Conservation (phyloP, 2,329 filamentous ascomycete species). For the Cladosporium sp. region DNA sequence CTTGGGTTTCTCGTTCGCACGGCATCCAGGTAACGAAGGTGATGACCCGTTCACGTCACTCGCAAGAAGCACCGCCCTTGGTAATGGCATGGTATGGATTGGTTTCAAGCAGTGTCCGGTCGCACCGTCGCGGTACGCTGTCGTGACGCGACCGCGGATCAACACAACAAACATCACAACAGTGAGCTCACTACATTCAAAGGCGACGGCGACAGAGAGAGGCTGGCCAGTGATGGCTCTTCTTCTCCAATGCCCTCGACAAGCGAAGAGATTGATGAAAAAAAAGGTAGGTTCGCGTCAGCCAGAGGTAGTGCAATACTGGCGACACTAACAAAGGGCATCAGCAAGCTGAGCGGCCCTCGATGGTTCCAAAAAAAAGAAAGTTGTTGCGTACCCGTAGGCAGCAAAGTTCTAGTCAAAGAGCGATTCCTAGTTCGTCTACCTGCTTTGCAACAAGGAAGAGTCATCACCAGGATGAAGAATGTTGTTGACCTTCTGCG, state of each 20-base stretch:
- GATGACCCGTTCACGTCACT: neutral
- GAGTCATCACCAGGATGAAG: neutral
- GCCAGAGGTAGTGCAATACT: conserved; percentile 19
- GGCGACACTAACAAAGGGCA: conserved; percentile 14
- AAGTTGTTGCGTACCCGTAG: too few species aligned
- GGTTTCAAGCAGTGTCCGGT: neutral
- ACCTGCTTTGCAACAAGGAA: too few species aligned
- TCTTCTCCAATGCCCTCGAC: conserved; percentile 14
- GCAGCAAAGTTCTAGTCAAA: neutral
- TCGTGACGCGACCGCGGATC: neutral
- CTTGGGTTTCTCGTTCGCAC: neutral
- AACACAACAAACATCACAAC: neutral
- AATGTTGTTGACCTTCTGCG: neutral
- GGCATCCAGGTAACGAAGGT: neutral
- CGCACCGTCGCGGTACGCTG: neutral
- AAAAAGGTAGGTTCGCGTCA: conserved; percentile 9
- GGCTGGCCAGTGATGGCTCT: neutral
- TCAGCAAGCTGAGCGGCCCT: conserved; percentile 17
- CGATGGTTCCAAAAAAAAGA: conserved; percentile 5
- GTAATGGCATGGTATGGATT: neutral
- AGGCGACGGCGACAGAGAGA: neutral
- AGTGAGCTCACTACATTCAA: neutral
- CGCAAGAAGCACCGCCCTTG: neutral
- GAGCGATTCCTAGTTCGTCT: neutral
- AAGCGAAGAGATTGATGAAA: conserved; percentile 19